These are phyloP conservation scores for Quercus glauca DNA, from an alignment of 306 rosid genomes.

Conservation along the genomic window DNA sequence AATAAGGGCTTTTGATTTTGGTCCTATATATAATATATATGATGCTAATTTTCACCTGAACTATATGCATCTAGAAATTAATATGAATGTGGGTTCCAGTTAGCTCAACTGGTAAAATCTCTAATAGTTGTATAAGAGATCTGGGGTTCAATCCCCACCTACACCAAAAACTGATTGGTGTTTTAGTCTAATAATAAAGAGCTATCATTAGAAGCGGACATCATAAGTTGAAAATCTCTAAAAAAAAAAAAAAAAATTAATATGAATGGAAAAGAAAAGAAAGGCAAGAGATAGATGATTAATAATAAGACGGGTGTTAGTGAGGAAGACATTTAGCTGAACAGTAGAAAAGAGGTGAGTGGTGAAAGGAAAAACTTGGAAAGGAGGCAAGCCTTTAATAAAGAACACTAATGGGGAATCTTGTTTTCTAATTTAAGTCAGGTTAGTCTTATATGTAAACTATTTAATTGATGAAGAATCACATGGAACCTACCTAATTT, in stretches of 20 bases:
- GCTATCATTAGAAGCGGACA: too few species aligned
- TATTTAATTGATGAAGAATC: neutral
- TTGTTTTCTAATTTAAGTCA: slow-evolving; percentile 24
- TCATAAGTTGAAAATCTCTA: too few species aligned
- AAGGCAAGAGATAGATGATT: neutral
- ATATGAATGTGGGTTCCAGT: too few species aligned
- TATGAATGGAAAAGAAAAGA: neutral
- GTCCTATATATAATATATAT: too few species aligned
- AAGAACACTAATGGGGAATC: slow-evolving; percentile 3
- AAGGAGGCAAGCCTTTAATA: slow-evolving; percentile 10
- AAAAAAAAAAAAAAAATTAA: too few species aligned
- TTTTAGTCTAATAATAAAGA: too few species aligned
- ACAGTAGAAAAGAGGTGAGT: neutral
- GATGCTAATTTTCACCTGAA: too few species aligned
- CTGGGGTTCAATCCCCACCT: too few species aligned
- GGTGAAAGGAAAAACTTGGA: neutral
- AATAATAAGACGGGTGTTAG: neutral
- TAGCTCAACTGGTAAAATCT: too few species aligned
- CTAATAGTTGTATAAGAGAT: too few species aligned
- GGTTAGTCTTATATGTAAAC: neutral
- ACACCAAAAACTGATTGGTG: too few species aligned
- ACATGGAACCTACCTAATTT: neutral
- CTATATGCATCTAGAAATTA: neutral
- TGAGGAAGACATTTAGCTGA: neutral
- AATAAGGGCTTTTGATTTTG: too few species aligned